Base-by-base conservation (phyloP, 768 basidiomycete genomes). In the Mycena crocata region DNA sequence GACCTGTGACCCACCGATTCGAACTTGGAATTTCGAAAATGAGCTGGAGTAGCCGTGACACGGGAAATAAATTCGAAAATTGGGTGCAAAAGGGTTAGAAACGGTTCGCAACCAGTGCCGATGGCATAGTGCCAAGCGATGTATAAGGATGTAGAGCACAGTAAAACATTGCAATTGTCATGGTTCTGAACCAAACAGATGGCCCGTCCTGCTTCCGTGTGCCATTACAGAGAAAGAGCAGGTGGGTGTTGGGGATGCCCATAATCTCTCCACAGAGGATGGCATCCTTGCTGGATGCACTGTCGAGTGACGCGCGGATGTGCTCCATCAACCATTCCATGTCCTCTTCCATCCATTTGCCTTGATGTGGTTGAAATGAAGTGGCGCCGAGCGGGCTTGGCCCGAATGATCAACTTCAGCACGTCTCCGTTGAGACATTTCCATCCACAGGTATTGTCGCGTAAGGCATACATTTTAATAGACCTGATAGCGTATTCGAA, bases 361-460 rank as follows among this genome's bases (percentile, higher is more conserved):
- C n/a, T 48, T 48, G 46, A 48, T n/a, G 46, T 48, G 46, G n/a
- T n/a, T n/a, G n/a, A n/a, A 48, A 24, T 30, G n/a, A 48, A 48
- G 28, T 48, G 46, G 28, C 23, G 46, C 46, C 23, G 46, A 26
- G 46, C 46, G 14, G 46, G 28, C 23, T 24, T n/a, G 46, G 46
- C 46, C 13, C 28, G 14, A 30, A 48, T 48, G n/a, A 48, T 48
- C 14, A 48, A 24, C n/a, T 48, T 48, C 24, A 48, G n/a, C 10
- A 48, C 46, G 46, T 48, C 46, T 13, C 46, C 46, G n/a, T 48
- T 48, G 46, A 24, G 23, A 30, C 46, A 48, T 48, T 48, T 48
- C 46, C 46, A 48, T 13, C 46, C 46, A 48, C 46, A 48, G 28
- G 46, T n/a, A 48, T 48, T n/a, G 46, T 48, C 28, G 46, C 46